Evolutionary conservation across 768 basidiomycete genomes (phyloP), one percentile per base, ranked within the genome.

Genomic region (Stropharia rugosoannulata): DNA sequence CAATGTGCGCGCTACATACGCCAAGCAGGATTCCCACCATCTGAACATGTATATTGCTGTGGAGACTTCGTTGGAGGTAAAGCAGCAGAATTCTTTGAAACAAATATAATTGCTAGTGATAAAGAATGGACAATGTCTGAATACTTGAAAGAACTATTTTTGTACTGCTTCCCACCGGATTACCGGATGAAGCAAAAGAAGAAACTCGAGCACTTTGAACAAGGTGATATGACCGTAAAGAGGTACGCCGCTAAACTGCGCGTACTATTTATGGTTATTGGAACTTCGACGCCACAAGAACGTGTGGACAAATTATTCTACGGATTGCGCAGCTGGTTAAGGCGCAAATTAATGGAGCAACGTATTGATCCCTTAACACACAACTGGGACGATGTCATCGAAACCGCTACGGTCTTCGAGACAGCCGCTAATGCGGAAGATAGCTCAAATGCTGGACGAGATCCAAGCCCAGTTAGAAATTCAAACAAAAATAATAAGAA

Each of bases 261-360:
- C 5, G 64, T 64, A 10, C 35, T 75, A 2, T 70, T 64, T 45
- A 60, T 61, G 1, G 64, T 66, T 2, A 67, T 75, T 5, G 72
- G 73, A 0, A 48, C 65, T 2, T 55, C 64, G 0, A 63, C 64
- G 3, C 45, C 65, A 5, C 56, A 51, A 0, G 68, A 73, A 11
- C 58, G 66, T 11, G 68, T 75, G 0, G 59, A 70, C 10, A 68
- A 69, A 36, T 60, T 77, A 0, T 80, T 73, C 68, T 60, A 64
- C 15, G 70, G 73, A 0, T 56, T 77, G 8, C 45, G 48, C 1
- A 27, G 55, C 0, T 49, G 61, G 4, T 65, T 78, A 5, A 68
- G 71, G 40, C 55, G 56, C 1, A 66, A 68, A 18, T 57, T 76
- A 0, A 74, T 70, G 44, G 43, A 39, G 1, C 38, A 66, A 1